Evolutionary conservation across 2,329 filamentous ascomycete genomes (phyloP), one percentile per base, ranked within the genome.

Genomic region (Aspergillus ibericus): DNA sequence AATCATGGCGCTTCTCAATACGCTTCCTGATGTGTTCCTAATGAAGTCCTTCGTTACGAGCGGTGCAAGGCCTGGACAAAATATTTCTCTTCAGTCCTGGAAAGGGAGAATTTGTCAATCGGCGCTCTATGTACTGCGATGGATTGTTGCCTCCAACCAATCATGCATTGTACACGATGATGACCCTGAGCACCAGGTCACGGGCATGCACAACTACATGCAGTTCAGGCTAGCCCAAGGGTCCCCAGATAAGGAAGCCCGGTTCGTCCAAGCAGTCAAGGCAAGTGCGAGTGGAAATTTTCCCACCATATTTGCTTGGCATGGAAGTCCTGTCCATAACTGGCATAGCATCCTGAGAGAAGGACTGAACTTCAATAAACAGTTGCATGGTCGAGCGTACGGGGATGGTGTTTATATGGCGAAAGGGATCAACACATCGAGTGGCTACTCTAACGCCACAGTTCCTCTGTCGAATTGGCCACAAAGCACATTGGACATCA

Each of bases 181-280:
- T 7, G 38, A 68, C 20, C 60, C 63, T 32, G 76, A 78, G 35
- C 81, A 87, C 61, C 81, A 80, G 10, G 82, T 95, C 2, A 78
- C 77, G 22, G 88, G 88, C 0, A 86, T 93, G 77, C 68, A 80
- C 0, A 79, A 75, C 2, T 93, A 87, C 82, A 80, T 91, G 57
- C 92, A 96, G 72, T 97, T 96, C 68, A 85, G 91, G 27, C 92
- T 97, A 66, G 88, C 89, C 0, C 93, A 96, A 79, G 93, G 92
- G 8, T 89, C 91, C 0, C 92, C 92, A 0, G 91, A 96, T 68
- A 96, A 93, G 68, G 93, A 97, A 70, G 80, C 88, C 34, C 82
- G 85, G 1, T 96, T 97, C 69, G 77, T 86, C 6, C 74, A 85
- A 20, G 85, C 87, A 13, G 80, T 95, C 2, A 78, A 80, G 36